Conservation (phyloP, 257 asterid genomes). For the Echites panduratus region DNA sequence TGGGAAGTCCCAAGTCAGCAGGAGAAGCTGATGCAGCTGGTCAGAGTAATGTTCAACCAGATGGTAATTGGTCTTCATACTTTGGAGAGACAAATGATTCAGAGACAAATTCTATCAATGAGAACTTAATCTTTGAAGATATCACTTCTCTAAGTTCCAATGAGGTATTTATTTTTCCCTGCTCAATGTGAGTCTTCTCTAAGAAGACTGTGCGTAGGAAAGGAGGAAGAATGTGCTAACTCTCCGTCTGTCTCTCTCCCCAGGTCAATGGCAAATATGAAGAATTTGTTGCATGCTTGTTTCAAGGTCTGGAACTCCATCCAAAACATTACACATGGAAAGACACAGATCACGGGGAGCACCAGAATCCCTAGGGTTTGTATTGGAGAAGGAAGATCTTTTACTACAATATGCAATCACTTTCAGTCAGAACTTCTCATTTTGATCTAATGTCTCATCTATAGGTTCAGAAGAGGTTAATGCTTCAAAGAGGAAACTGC, state of each 20-base stretch:
- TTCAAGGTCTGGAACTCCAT: conserved; percentile 65
- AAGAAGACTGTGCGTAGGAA: not conserved
- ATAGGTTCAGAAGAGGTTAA: conserved; percentile 41
- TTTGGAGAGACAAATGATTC: conserved; percentile 15
- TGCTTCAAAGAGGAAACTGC: not conserved
- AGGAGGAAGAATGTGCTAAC: conserved; percentile 3
- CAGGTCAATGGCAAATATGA: conserved; percentile 53
- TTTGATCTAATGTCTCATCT: conserved; percentile 12
- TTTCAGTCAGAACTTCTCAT: not conserved
- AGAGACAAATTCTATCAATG: not conserved
- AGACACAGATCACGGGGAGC: conserved; percentile 93
- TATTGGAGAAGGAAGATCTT: not conserved
- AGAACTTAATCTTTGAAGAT: conserved; percentile 20
- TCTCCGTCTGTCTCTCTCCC: not conserved
- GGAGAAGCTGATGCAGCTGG: conserved; percentile 13
- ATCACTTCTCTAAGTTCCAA: conserved; percentile 36
- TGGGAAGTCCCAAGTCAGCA: not conserved
- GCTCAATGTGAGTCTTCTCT: too few relatives aligned
- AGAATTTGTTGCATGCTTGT: conserved; percentile 61
- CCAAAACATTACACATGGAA: conserved; percentile 89
- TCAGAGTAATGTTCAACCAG: conserved; percentile 21
- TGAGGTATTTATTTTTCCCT: too few relatives aligned
- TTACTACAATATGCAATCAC: not conserved
- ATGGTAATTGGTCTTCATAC: not conserved
- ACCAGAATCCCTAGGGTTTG: conserved; percentile 59